Percentiles rank a stretch among this genome's conserved stretches.
phyloP scores from a whole-genome alignment of 768 basidiomycete genomes.

The Galerina marginata region DNA sequence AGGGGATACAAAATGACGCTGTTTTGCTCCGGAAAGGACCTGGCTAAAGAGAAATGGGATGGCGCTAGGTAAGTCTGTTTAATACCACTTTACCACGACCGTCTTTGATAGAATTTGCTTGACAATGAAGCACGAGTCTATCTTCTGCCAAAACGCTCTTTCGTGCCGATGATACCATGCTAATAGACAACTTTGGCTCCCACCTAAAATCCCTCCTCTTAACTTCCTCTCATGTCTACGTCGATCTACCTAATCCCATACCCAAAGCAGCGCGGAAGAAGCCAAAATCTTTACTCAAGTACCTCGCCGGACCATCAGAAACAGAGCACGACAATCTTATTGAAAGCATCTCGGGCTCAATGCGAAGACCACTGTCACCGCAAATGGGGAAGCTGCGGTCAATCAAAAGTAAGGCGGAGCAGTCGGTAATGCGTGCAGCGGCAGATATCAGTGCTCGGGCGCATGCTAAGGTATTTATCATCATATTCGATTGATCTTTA shows the following conservation, averaged over 20 bases:
- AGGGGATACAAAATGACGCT: slow-evolving; percentile 88
- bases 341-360: slow-evolving; percentile 53
- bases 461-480: slow-evolving; percentile 72
- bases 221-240: slow-evolving; percentile 54
- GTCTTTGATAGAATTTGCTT: neutral
- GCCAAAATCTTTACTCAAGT: slow-evolving; percentile 63
- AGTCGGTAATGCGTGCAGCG: slow-evolving; percentile 78
- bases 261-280: slow-evolving; percentile 32
- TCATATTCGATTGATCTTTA: neutral
- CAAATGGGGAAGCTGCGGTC: slow-evolving; percentile 74
- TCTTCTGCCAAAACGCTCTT: slow-evolving; percentile 72
- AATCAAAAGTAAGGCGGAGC: slow-evolving; percentile 83
- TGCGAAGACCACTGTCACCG: slow-evolving; percentile 59
- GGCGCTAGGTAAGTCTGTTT: slow-evolving; percentile 63
- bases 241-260: slow-evolving; percentile 48
- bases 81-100: neutral
- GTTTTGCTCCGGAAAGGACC: slow-evolving; percentile 79
- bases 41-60: slow-evolving; percentile 88
- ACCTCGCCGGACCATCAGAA: slow-evolving; percentile 42
- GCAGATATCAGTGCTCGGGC: slow-evolving; percentile 88
- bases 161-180: slow-evolving; percentile 74
- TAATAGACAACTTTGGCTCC: slow-evolving; percentile 58
- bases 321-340: slow-evolving; percentile 61
- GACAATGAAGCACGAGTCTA: slow-evolving; percentile 59
- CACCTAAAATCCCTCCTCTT: slow-evolving; percentile 62